Percentiles rank a stretch among this genome's conserved stretches.
Conservation (phyloP, 306 rosid genomes). For the Pueraria montana region DNA sequence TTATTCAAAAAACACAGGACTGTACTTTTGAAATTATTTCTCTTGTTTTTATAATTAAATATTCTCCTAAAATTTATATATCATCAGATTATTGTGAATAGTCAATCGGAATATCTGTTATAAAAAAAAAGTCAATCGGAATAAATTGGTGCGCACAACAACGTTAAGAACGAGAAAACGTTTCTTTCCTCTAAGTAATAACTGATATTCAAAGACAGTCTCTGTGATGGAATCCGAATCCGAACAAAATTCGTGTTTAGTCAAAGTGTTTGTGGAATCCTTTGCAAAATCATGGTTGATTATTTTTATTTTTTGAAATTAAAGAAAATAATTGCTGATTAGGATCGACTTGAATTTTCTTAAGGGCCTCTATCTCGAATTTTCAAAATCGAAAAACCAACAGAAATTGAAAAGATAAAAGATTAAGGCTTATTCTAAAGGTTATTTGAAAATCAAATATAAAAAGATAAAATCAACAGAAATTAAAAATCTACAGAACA, state of each 20-base stretch:
- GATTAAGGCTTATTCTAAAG: neutral
- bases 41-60: neutral
- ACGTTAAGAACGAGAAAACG: neutral
- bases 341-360: no score
- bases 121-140: no score
- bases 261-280: no score
- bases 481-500: neutral
- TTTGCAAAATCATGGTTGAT: no score
- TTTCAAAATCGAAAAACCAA: no score
- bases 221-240: no score
- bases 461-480: neutral
- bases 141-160: neutral
- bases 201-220: neutral
- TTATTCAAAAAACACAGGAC: neutral
- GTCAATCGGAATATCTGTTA: neutral
- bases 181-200: no score
- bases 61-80: neutral
- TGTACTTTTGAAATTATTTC: neutral
- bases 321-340: no score
- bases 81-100: neutral
- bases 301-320: no score
- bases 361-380: no score
- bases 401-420: no score
- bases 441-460: neutral
- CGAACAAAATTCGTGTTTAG: no score